These are phyloP conservation scores for Fonsecaea multimorphosa DNA, from an alignment of 2,329 filamentous ascomycete species.

Conservation along the genomic window DNA sequence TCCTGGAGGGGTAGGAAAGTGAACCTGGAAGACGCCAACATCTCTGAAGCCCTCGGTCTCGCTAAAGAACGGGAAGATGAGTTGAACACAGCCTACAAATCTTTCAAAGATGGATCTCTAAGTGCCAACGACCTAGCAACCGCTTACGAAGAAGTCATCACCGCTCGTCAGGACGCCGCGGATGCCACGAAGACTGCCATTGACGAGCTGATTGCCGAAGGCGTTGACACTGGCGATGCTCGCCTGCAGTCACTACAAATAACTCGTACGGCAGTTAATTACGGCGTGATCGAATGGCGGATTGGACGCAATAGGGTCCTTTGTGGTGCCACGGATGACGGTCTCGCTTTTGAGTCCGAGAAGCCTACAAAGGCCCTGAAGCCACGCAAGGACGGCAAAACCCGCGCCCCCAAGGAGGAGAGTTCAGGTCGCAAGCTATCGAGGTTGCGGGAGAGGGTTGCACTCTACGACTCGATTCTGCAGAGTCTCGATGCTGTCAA, in stretches of 20 bases:
- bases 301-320: slow-evolving; percentile 90
- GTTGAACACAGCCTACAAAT: slow-evolving; percentile 46
- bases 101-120: slow-evolving; percentile 38
- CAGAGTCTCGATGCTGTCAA: slow-evolving; percentile 90
- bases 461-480: slow-evolving; percentile 87
- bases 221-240: slow-evolving; percentile 79
- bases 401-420: slow-evolving; percentile 62
- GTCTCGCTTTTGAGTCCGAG: slow-evolving; percentile 63
- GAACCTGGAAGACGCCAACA: slow-evolving; percentile 88
- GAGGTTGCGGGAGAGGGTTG: slow-evolving; percentile 82
- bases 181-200: slow-evolving; percentile 93
- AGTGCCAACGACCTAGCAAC: slow-evolving; percentile 74
- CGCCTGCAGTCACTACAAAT: slow-evolving; percentile 93
- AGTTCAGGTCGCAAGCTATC: slow-evolving; percentile 76
- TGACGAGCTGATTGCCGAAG: slow-evolving; percentile 84
- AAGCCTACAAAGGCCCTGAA: slow-evolving; percentile 59
- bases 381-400: slow-evolving; percentile 57
- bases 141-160: slow-evolving; percentile 89
- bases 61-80: slow-evolving; percentile 64
- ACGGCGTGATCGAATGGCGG: slow-evolving; percentile 91
- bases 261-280: slow-evolving; percentile 90
- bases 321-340: slow-evolving; percentile 79
- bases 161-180: slow-evolving; percentile 88
- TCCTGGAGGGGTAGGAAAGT: slow-evolving; percentile 86
- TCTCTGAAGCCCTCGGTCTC: slow-evolving; percentile 79